phyloP scores from a whole-genome alignment of 768 basidiomycete genomes.

The Hygrocybe punicea region DNA sequence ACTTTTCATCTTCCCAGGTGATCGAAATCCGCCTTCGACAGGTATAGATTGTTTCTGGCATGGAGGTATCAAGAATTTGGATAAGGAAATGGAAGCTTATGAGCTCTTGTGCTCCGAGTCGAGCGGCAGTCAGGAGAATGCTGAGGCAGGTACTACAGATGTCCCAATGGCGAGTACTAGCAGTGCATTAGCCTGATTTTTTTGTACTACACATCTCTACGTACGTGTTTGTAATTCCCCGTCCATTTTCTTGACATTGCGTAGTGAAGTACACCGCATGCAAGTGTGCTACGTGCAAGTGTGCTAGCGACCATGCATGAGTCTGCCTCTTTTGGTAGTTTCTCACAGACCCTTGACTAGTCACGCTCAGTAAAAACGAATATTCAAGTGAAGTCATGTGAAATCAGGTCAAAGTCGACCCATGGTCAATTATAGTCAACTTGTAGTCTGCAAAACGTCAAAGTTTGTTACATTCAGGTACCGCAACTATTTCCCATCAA shows the following conservation, averaged over 20 bases:
- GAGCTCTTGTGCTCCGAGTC: slow-evolving; percentile 7
- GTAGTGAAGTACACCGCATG: background rate
- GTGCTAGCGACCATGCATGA: background rate
- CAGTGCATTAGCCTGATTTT: background rate
- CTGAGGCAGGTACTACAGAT: background rate
- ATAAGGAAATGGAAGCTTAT: slow-evolving; percentile 17
- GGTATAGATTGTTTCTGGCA: slow-evolving; percentile 16
- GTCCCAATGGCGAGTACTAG: background rate
- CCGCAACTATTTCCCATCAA: no score
- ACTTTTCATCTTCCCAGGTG: slow-evolving; percentile 10
- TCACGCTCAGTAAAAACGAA: no score
- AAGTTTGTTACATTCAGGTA: no score
- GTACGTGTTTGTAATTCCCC: background rate
- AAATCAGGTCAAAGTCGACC: no score
- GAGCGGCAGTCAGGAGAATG: background rate
- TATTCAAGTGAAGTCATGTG: no score
- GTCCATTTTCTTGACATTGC: background rate
- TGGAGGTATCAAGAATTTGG: slow-evolving; percentile 17
- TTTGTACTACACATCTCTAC: background rate
- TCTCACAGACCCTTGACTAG: slow-evolving; percentile 1
- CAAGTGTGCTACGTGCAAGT: no score
- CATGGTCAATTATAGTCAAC: no score
- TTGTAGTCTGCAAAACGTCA: no score
- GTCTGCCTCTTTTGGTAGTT: no score
- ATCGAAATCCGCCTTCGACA: slow-evolving; percentile 2